Evolutionary conservation across 148 eudicot species (phyloP).

Genomic region (Drosera capensis): DNA sequence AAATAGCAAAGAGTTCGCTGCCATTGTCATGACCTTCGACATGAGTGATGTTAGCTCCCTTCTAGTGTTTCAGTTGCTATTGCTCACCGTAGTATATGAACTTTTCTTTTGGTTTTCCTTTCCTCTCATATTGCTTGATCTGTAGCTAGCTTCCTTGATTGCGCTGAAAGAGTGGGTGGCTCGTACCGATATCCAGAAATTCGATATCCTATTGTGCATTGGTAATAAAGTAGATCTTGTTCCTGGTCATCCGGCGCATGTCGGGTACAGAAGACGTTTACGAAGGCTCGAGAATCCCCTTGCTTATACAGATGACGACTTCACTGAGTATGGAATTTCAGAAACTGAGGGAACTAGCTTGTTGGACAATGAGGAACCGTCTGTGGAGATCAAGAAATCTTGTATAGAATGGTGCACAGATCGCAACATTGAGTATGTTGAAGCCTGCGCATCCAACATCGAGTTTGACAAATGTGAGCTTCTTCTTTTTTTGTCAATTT

Average conservation of each 20-base stretch:
- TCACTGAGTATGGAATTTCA: conserved; percentile 52
- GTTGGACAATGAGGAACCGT: conserved; percentile 47
- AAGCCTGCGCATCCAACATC: conserved; percentile 82
- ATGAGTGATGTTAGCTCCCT: conserved; percentile 48
- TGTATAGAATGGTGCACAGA: conserved; percentile 81
- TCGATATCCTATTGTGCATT: conserved; percentile 73
- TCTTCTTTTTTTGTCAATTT: neutral
- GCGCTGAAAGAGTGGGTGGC: conserved; percentile 76
- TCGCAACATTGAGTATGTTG: conserved; percentile 65
- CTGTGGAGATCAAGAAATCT: conserved; percentile 37
- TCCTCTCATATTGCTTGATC: conserved; percentile 7
- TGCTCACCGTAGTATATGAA: too few relatives aligned
- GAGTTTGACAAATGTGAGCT: conserved; percentile 80
- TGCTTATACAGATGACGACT: conserved; percentile 21
- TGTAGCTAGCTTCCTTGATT: conserved; percentile 67
- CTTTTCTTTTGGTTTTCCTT: too few relatives aligned
- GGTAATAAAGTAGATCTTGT: conserved; percentile 98
- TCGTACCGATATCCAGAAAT: conserved; percentile 53
- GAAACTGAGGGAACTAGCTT: conserved; percentile 86
- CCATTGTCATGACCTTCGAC: conserved; percentile 87
- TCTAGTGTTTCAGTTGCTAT: conserved; percentile 4
- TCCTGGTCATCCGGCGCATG: conserved; percentile 78
- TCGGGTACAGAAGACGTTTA: conserved; percentile 57
- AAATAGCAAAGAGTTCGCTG: conserved; percentile 34
- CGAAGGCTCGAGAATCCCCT: conserved; percentile 30